A percentile compares a stretch with the other conserved stretches of the same genome.
These are phyloP conservation scores for Pseudogymnoascus sp. DNA, from an alignment of 2,329 filamentous ascomycete genomes.

Conservation along the genomic window DNA sequence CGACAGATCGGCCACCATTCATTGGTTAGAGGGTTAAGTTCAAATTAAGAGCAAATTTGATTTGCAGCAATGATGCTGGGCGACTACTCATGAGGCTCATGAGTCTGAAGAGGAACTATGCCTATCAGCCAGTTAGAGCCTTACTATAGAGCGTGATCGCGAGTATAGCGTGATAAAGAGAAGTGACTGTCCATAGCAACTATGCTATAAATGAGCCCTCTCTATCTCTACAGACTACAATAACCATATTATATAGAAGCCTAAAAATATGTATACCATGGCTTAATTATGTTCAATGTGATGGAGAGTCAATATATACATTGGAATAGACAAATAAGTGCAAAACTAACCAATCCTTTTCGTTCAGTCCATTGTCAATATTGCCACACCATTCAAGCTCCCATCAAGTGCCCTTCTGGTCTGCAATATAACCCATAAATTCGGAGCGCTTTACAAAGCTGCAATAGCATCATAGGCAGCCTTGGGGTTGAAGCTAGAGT, in stretches of 20 bases:
- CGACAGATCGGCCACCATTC: background rate
- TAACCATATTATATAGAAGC: background rate
- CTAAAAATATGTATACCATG: background rate
- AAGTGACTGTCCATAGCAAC: background rate
- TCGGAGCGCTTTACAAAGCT: background rate
- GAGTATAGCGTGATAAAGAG: background rate
- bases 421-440: background rate
- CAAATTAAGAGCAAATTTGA: background rate
- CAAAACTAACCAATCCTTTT: background rate
- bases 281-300: background rate
- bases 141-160: background rate
- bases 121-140: background rate
- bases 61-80: background rate
- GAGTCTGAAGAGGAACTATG: background rate
- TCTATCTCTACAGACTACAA: background rate
- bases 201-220: background rate
- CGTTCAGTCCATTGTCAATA: background rate
- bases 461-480: constrained; percentile 37
- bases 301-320: background rate
- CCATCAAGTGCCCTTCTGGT: background rate
- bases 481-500: constrained; percentile 44
- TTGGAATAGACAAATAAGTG: constrained; percentile 1
- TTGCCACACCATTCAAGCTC: background rate
- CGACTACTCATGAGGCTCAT: background rate
- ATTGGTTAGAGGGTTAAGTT: background rate